These are phyloP conservation scores for Fusarium globosum DNA, from an alignment of 2,329 filamentous ascomycete species.

Conservation along the genomic window DNA sequence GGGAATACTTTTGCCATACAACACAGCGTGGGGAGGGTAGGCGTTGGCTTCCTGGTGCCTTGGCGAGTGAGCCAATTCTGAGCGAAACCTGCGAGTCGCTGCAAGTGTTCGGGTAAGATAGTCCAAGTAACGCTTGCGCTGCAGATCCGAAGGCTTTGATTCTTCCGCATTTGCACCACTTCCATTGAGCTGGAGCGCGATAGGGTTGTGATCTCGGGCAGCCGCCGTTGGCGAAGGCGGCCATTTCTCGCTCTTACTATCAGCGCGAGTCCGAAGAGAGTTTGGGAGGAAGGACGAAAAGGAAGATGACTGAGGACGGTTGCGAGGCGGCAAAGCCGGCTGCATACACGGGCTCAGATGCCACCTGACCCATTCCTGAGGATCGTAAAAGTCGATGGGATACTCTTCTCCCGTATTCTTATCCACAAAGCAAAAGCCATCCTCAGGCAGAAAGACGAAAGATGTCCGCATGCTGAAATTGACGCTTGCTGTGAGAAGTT, in stretches of 20 bases:
- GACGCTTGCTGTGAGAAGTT: constrained; percentile 89
- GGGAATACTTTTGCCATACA: constrained; percentile 88
- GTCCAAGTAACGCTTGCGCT: constrained; percentile 54
- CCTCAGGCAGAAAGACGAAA: constrained; percentile 85
- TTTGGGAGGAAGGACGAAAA: constrained; percentile 61
- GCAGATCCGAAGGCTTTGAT: constrained; percentile 42
- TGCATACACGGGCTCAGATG: constrained; percentile 80
- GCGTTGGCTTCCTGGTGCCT: constrained; percentile 71
- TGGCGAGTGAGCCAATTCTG: constrained; percentile 73
- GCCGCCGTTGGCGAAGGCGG: constrained; percentile 26
- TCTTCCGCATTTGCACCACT: constrained; percentile 34
- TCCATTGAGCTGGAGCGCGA: constrained; percentile 44
- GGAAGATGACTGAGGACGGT: constrained; percentile 53
- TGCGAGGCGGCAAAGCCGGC: constrained; percentile 71
- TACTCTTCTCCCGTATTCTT: constrained; percentile 83
- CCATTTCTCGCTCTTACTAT: constrained; percentile 54
- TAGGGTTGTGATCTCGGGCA: constrained; percentile 52
- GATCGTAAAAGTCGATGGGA: constrained; percentile 84
- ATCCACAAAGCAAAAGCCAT: constrained; percentile 89
- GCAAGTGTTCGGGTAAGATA: constrained; percentile 83
- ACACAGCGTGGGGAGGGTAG: constrained; percentile 84
- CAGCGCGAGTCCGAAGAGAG: constrained; percentile 57
- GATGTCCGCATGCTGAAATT: constrained; percentile 92
- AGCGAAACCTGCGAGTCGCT: constrained; percentile 79
- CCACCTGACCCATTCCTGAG: constrained; percentile 82